Conservation (phyloP, 192 early-diverging fungal species). For the Coemansia sp. region DNA sequence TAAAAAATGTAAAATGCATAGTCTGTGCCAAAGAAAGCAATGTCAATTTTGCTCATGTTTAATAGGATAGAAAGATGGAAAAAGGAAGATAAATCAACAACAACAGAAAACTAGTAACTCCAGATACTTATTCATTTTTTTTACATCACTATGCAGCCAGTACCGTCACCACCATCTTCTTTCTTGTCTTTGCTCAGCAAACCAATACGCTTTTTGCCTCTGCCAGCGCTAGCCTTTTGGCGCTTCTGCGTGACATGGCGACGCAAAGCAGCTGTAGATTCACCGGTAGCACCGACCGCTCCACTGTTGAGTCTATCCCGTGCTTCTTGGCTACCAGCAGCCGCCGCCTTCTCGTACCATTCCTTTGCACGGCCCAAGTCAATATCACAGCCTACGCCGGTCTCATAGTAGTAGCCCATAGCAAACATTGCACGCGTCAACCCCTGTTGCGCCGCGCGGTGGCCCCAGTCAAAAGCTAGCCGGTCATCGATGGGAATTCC, state of each 20-base stretch:
- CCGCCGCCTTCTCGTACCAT: slow-evolving; percentile 68
- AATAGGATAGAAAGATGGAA: too few relatives aligned
- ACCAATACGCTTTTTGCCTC: slow-evolving; percentile 28
- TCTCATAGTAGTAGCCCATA: slow-evolving; percentile 87
- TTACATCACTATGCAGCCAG: slow-evolving; percentile 47
- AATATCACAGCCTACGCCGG: slow-evolving; percentile 61
- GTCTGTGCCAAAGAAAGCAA: too few relatives aligned
- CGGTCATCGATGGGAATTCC: slow-evolving; percentile 63
- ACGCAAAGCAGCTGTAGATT: slow-evolving; percentile 40
- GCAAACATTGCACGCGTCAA: slow-evolving; percentile 81
- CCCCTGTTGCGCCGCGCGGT: slow-evolving; percentile 73
- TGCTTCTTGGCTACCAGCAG: slow-evolving; percentile 50
- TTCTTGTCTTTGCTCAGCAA: slow-evolving; percentile 33
- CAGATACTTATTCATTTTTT: too few relatives aligned
- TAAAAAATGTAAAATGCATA: too few relatives aligned
- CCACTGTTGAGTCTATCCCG: slow-evolving; percentile 44
- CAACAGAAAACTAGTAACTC: too few relatives aligned
- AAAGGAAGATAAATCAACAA: too few relatives aligned
- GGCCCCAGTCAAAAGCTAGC: slow-evolving; percentile 78
- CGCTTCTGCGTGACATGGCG: slow-evolving; percentile 54
- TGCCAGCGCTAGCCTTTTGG: slow-evolving; percentile 32
- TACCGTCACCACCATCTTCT: slow-evolving; percentile 32
- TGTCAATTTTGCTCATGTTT: too few relatives aligned
- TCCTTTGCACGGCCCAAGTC: slow-evolving; percentile 56
- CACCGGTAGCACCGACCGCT: slow-evolving; percentile 17